A percentile compares a stretch with the other conserved stretches of the same genome.
Evolutionary conservation across 371 early-diverging fungal species (phyloP).

Genomic region (Blakeslea trispora): DNA sequence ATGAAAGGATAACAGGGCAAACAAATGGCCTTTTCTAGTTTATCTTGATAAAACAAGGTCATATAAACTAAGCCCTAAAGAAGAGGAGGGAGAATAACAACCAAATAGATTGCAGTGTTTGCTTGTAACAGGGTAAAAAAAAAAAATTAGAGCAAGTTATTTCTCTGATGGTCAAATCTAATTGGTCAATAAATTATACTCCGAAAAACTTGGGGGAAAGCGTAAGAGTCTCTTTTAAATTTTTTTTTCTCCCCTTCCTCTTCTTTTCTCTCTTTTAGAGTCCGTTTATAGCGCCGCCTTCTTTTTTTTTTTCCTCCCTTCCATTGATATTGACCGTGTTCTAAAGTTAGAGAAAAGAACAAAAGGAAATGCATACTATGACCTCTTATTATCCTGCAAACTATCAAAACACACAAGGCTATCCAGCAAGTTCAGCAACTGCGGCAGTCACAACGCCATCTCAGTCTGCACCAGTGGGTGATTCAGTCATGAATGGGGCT

Average conservation of each 20-base stretch:
- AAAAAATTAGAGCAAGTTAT: too few species aligned
- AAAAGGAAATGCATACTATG: conserved; percentile 2
- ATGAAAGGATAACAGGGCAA: too few species aligned
- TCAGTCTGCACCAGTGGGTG: conserved; percentile 16
- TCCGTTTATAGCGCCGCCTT: conserved; percentile 30
- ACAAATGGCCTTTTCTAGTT: too few species aligned
- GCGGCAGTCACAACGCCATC: conserved; percentile 13
- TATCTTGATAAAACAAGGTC: too few species aligned
- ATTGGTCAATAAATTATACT: too few species aligned
- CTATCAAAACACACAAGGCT: conserved; percentile 23
- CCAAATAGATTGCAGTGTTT: too few species aligned
- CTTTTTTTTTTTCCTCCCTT: conserved; percentile 11
- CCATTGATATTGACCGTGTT: neutral
- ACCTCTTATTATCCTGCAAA: conserved; percentile 8
- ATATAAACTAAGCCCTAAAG: too few species aligned
- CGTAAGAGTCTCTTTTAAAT: too few species aligned
- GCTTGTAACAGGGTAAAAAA: too few species aligned
- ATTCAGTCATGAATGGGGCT: conserved; percentile 25
- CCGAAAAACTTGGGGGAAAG: too few species aligned
- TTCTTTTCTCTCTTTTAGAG: conserved; percentile 9
- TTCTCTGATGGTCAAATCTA: too few species aligned
- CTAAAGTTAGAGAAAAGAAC: neutral
- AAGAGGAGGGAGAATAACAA: too few species aligned
- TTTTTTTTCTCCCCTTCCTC: neutral
- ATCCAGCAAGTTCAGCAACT: neutral